A percentile compares a stretch with the other conserved stretches of the same genome.
phyloP scores from a whole-genome alignment of 495 filamentous ascomycete species.

The Hypoxylon subgilvum region DNA sequence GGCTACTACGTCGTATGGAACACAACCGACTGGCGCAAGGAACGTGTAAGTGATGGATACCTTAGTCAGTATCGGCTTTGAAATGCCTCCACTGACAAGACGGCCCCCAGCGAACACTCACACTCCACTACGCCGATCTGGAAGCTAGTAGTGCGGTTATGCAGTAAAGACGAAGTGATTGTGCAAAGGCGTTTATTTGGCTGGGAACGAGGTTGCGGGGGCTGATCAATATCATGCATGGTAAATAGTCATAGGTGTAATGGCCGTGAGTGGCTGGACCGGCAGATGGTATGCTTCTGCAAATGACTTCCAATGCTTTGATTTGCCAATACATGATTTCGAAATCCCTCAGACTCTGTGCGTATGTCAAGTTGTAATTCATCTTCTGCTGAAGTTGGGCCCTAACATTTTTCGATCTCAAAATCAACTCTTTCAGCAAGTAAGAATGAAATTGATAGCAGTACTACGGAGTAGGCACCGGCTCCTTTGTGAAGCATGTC shows the following conservation, averaged over 20 bases:
- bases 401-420: too few relatives aligned
- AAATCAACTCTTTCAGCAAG: too few relatives aligned
- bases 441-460: too few relatives aligned
- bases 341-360: conserved; percentile 5
- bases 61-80: conserved; percentile 1
- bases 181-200: conserved; percentile 28
- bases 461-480: too few relatives aligned
- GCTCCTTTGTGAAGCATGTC: too few relatives aligned
- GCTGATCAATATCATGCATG: conserved; percentile 19
- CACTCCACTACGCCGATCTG: conserved; percentile 78
- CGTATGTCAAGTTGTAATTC: too few relatives aligned
- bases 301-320: background rate
- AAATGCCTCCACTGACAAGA: conserved; percentile 17
- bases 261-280: background rate
- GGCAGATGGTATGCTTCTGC: conserved; percentile 15
- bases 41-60: conserved; percentile 65
- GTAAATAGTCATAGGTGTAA: conserved; percentile 14
- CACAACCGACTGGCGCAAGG: conserved; percentile 79
- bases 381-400: too few relatives aligned
- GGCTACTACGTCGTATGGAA: conserved; percentile 92
- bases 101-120: conserved; percentile 70
- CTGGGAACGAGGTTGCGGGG: conserved; percentile 25
- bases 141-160: conserved; percentile 53
- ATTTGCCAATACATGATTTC: conserved; percentile 27
- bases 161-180: conserved; percentile 1